phyloP scores from a whole-genome alignment of 108 stramenopile genomes.

The Schizochytrium sp. region DNA sequence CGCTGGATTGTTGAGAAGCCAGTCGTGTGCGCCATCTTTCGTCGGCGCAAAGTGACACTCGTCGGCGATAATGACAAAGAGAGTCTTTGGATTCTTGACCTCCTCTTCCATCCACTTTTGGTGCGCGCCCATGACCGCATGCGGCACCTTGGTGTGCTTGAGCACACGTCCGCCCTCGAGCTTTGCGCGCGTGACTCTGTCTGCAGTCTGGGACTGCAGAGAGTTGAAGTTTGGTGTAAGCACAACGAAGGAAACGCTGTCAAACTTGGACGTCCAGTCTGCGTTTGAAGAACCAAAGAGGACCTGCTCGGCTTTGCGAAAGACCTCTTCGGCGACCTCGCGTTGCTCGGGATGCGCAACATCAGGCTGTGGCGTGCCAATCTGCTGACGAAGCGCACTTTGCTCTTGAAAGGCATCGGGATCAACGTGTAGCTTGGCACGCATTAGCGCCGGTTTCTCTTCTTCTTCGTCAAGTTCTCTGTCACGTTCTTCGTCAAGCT shows the following conservation, averaged over 20 bases:
- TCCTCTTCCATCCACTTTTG: background rate
- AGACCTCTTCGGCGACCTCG: background rate
- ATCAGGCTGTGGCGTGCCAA: background rate
- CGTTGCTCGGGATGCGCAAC: background rate
- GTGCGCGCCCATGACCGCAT: background rate
- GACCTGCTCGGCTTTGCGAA: background rate
- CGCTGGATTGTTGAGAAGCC: background rate
- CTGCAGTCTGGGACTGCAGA: background rate
- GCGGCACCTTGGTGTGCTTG: background rate
- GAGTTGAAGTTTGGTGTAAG: background rate
- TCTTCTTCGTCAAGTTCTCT: too few relatives aligned
- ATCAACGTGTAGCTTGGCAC: too few relatives aligned
- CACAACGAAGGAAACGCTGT: background rate
- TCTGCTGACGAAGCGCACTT: too few relatives aligned
- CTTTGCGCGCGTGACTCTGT: background rate
- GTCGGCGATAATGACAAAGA: background rate
- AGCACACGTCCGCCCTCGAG: background rate
- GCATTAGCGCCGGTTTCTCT: too few relatives aligned
- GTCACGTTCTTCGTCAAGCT: too few relatives aligned
- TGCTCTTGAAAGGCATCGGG: too few relatives aligned
- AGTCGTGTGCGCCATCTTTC: background rate
- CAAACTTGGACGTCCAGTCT: background rate
- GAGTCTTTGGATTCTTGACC: background rate
- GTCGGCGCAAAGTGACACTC: background rate
- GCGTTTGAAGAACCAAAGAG: background rate